Evolutionary conservation across 768 basidiomycete species (phyloP), one percentile per base, ranked within the genome.

Genomic region (Atractiella rhizophila): DNA sequence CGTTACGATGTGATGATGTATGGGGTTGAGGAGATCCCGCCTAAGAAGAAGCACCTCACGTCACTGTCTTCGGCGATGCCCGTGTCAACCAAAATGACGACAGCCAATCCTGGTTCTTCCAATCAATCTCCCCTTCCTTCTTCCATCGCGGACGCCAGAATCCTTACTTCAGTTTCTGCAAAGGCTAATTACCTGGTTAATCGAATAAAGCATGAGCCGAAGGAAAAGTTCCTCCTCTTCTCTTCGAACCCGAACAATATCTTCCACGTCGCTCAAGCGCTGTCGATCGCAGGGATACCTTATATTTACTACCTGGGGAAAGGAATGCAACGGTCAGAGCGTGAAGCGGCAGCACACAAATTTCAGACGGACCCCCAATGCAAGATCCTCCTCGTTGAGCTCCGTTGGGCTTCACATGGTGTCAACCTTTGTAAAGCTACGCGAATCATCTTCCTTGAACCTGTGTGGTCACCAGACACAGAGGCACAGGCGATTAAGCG

Each of bases 401-500:
- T 43, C 36, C n/a, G n/a, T n/a, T n/a, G n/a, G n/a, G 42, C 42
- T 6, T 35, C 31, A 5, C 37, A 37, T 20, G 42, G 42, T 42
- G n/a, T 43, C 11, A 43, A 35, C 18, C 29, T 43, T 26, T 43
- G 36, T 9, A 43, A 32, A n/a, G 42, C 42, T 16, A 43, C 39
- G 7, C 41, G 42, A 5, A 32, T 43, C 36, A 43, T 43, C 21
- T 43, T 43, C 21, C n/a, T n/a, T n/a, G n/a, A n/a, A 39, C 42
- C 42, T 28, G 42, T 43, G 4, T 43, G 42, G 42, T 37, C 37
- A 16, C 37, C 37, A 39, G 42, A 43, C 21, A 37, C 37, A 39
- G 42, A 43, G 23, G 42, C 42, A 9, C 42, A 43, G 30, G 42
- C 42, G 8, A 37, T 43, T 9, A 43, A 43, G 28, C 42, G 42